Evolutionary conservation across 306 rosid species (phyloP).

Genomic region (Purshia tridentata): DNA sequence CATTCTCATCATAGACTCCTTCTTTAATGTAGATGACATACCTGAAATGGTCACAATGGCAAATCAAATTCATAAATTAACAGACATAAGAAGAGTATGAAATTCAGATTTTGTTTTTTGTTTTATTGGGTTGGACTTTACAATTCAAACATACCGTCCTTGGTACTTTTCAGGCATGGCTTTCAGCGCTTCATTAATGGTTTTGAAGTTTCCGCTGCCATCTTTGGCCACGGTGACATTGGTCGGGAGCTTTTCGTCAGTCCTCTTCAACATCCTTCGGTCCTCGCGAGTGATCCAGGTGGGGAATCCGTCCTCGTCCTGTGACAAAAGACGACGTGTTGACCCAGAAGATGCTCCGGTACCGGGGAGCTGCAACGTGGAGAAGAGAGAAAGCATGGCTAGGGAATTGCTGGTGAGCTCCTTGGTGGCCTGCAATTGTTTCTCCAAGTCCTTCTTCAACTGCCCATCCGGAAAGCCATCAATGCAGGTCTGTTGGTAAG

Average conservation of each 20-base stretch:
- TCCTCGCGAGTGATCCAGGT: constrained; percentile 53
- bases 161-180: constrained; percentile 49
- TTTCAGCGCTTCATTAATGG: constrained; percentile 58
- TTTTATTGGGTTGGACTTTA: not conserved
- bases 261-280: constrained; percentile 59
- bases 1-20: constrained; percentile 71
- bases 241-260: constrained; percentile 50
- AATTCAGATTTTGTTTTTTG: not conserved
- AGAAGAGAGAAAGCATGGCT: constrained; percentile 50
- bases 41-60: constrained; percentile 36
- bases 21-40: constrained; percentile 69
- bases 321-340: constrained; percentile 38
- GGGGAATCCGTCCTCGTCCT: constrained; percentile 51
- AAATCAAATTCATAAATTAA: not conserved
- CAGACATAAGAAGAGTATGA: not conserved
- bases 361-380: constrained; percentile 18
- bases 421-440: constrained; percentile 31
- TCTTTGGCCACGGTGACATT: constrained; percentile 76
- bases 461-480: constrained; percentile 78
- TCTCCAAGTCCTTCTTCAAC: constrained; percentile 39
- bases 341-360: not conserved
- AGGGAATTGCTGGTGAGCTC: constrained; percentile 75
- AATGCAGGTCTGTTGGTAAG: constrained; percentile 65
- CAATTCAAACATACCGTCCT: constrained; percentile 50
- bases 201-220: constrained; percentile 67